These are phyloP conservation scores for Gaultheria prostrata DNA, from an alignment of 148 eudicot genomes.

Conservation along the genomic window DNA sequence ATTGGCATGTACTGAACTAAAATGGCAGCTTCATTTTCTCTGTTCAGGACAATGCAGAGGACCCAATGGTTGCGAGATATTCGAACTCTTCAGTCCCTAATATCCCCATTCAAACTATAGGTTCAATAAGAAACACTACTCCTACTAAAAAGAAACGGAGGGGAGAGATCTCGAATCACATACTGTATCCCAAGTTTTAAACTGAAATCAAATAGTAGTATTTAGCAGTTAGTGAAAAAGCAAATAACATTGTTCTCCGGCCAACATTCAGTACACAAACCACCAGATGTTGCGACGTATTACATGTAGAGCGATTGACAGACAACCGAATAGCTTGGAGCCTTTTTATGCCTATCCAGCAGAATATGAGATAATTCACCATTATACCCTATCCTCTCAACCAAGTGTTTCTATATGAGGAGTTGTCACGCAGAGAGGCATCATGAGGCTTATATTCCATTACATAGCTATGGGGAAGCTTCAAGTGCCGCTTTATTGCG, in stretches of 20 bases:
- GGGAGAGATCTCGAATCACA: neutral
- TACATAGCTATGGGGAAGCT: conserved; percentile 83
- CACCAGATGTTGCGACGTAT: neutral
- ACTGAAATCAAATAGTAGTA: neutral
- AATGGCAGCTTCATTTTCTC: too few relatives aligned
- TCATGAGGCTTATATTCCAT: conserved; percentile 98
- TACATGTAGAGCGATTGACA: neutral
- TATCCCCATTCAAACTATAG: neutral
- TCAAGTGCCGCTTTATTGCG: conserved; percentile 81
- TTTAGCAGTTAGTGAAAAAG: neutral
- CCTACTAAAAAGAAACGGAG: neutral
- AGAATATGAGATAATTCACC: neutral
- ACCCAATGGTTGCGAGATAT: neutral
- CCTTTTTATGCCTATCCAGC: neutral
- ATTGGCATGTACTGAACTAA: too few relatives aligned
- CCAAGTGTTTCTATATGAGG: conserved; percentile 96
- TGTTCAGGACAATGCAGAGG: neutral
- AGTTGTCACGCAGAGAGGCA: conserved; percentile 90
- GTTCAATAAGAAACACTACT: neutral
- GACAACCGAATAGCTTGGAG: neutral
- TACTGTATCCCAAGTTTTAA: neutral
- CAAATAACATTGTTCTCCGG: neutral
- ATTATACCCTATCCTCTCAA: conserved; percentile 57
- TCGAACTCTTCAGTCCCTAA: neutral
- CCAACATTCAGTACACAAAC: neutral